Conservation (phyloP, 2,329 filamentous ascomycete species). For the Fusarium setosum region DNA sequence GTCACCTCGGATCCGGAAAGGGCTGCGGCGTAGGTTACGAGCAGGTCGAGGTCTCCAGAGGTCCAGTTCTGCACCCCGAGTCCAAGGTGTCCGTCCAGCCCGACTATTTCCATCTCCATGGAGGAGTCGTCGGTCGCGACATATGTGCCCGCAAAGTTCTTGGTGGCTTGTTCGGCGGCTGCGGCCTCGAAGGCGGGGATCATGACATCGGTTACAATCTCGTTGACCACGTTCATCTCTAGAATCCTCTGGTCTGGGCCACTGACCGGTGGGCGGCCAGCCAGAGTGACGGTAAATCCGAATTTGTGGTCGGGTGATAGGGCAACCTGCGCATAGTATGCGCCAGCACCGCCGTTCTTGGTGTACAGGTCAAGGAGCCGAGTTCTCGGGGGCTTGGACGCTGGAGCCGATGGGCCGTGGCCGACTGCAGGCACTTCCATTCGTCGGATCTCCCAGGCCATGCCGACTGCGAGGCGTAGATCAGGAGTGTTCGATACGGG, state of each 20-base stretch:
- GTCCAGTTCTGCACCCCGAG: constrained; percentile 17
- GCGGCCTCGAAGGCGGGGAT: not conserved
- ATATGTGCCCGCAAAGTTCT: not conserved
- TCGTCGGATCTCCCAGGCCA: constrained; percentile 22
- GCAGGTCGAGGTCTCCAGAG: not conserved
- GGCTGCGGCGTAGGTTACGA: not conserved
- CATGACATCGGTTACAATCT: not conserved
- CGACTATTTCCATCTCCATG: not conserved
- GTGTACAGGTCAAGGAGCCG: constrained; percentile 3
- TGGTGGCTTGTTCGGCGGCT: not conserved
- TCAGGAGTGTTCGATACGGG: constrained; percentile 8
- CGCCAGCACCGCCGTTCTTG: not conserved
- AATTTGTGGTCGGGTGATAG: constrained; percentile 7
- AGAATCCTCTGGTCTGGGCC: not conserved
- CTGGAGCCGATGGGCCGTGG: not conserved
- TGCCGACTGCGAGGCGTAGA: constrained; percentile 1
- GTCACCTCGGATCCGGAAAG: not conserved
- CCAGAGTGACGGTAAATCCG: not conserved
- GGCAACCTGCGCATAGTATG: constrained; percentile 2
- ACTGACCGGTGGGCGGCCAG: not conserved
- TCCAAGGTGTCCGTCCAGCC: not conserved
- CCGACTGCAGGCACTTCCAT: not conserved
- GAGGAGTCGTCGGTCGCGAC: not conserved
- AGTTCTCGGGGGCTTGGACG: not conserved
- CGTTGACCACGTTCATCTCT: not conserved